Conservation (phyloP, 768 basidiomycete genomes). For the Royoungia palumana region DNA sequence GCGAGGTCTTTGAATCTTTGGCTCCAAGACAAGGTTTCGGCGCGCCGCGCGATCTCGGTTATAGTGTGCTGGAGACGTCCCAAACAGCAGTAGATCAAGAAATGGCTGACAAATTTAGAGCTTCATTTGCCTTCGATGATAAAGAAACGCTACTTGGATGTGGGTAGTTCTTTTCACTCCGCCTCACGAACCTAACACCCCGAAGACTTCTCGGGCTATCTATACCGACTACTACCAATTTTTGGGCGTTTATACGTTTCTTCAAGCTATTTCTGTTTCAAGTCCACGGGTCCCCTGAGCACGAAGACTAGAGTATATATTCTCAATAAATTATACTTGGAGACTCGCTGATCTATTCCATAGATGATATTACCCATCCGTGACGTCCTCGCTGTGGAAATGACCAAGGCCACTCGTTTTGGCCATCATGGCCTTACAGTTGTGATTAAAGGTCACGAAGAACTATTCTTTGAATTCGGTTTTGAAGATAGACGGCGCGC, state of each 20-base stretch:
- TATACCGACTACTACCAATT: conserved; percentile 86
- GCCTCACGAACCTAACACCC: conserved; percentile 5
- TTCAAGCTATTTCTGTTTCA: conserved; percentile 93
- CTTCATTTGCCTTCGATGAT: conserved; percentile 83
- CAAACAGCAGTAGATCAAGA: conserved; percentile 60
- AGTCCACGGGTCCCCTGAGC: conserved; percentile 77
- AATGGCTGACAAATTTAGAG: conserved; percentile 70
- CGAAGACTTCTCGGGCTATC: conserved; percentile 85
- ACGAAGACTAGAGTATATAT: conserved; percentile 78
- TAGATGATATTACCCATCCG: conserved; percentile 95
- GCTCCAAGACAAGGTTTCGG: conserved; percentile 22
- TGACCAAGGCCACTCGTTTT: conserved; percentile 83
- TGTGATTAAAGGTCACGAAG: conserved; percentile 94
- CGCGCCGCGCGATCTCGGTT: conserved; percentile 58
- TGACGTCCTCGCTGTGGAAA: conserved; percentile 83
- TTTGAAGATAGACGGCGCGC: conserved; percentile 76
- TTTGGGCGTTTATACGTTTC: conserved; percentile 88
- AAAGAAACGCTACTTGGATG: conserved; percentile 86
- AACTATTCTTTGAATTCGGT: conserved; percentile 93
- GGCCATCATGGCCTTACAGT: conserved; percentile 87
- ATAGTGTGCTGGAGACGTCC: conserved; percentile 78
- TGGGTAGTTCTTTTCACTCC: conserved; percentile 41
- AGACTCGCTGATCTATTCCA: conserved; percentile 1
- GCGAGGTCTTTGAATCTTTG: conserved; percentile 50
- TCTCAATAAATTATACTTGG: not conserved